phyloP scores from a whole-genome alignment of 495 filamentous ascomycete genomes.

The Aspergillus coremiiformis region DNA sequence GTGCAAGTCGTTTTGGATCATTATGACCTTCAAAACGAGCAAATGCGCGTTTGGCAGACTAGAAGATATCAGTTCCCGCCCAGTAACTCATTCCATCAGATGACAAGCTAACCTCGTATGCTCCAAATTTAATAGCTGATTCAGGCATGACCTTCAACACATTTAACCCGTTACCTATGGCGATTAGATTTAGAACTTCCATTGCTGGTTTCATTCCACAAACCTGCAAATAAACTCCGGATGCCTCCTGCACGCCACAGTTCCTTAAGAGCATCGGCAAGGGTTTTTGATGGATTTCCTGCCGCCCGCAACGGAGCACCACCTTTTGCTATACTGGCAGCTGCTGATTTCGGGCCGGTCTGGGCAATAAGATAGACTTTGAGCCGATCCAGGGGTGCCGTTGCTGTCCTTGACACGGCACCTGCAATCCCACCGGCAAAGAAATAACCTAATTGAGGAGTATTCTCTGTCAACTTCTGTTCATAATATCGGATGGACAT shows the following conservation, averaged over 20 bases:
- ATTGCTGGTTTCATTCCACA: conserved; percentile 15
- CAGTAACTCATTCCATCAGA: not conserved
- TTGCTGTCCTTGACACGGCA: conserved; percentile 84
- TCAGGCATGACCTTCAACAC: conserved; percentile 97
- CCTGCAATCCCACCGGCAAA: conserved; percentile 89
- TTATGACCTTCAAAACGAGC: conserved; percentile 82
- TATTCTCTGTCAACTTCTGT: conserved; percentile 55
- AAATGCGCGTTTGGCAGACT: conserved; percentile 83
- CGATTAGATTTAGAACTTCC: conserved; percentile 23
- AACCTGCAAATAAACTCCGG: conserved; percentile 90
- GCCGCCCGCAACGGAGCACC: conserved; percentile 61
- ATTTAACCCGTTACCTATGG: conserved; percentile 89
- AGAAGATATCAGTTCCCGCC: conserved; percentile 11
- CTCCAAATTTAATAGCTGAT: conserved; percentile 94
- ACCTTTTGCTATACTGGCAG: conserved; percentile 59
- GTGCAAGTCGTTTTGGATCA: conserved; percentile 69
- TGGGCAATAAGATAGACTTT: conserved; percentile 97
- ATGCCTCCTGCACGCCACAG: conserved; percentile 86
- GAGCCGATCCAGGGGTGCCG: conserved; percentile 90
- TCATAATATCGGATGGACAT: conserved; percentile 45
- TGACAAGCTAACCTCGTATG: conserved; percentile 60
- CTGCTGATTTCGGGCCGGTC: conserved; percentile 54
- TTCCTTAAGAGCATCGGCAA: conserved; percentile 62
- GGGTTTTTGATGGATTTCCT: conserved; percentile 57
- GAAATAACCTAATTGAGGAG: conserved; percentile 86